Base-by-base conservation (phyloP, 768 basidiomycete genomes). In the Trametes villosa region DNA sequence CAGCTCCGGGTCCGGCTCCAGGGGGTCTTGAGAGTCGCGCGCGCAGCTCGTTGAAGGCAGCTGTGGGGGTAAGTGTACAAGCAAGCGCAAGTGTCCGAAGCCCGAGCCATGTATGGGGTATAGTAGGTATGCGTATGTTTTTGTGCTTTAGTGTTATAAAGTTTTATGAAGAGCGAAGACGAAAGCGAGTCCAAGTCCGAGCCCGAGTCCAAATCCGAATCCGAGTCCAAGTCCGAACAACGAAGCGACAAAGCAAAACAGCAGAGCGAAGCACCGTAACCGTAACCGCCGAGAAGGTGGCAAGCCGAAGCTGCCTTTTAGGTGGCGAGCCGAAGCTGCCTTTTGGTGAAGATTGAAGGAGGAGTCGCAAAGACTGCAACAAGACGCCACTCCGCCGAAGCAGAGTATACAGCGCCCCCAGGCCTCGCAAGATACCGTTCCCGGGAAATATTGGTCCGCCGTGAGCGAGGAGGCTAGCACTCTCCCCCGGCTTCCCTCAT, bases 371-470 rank as follows among this genome's bases (percentile, higher is more conserved):
- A n/a, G 52, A 53, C 40, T 44, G 52, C 36, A 17, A 38, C 36
- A 38, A 15, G 36, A 38, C 36, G 36, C 36, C 15, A 38, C 41
- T 5, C 30, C 41, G 41, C 52, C 52, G 41, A 22, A 53, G 38
- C 41, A 38, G 29, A 51, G 27, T 7, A 18, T 18, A 38, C 36
- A 27, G 17, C 41, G 41, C 15, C 41, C 52, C n/a, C 36, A 29
- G 27, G 33, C 52, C 52, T 53, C 52, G 17, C 52, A 27, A 31
- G 52, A 31, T n/a, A 30, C 52, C 44, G 52, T 42, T 44, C 33
- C 17, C 36, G 36, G 18, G 36, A 15, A 24, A 22, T 27, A 40
- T 42, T 31, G 36, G 13, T 38, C 36, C 36, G 18, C 36, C 36
- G 18, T 18, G 18, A 24, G 36, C 22, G 26, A 27, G 27, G 49